These are phyloP conservation scores for Takakia lepidozioides DNA, from an alignment of 225 moss, liverwort and hornwort genomes.

Conservation along the genomic window DNA sequence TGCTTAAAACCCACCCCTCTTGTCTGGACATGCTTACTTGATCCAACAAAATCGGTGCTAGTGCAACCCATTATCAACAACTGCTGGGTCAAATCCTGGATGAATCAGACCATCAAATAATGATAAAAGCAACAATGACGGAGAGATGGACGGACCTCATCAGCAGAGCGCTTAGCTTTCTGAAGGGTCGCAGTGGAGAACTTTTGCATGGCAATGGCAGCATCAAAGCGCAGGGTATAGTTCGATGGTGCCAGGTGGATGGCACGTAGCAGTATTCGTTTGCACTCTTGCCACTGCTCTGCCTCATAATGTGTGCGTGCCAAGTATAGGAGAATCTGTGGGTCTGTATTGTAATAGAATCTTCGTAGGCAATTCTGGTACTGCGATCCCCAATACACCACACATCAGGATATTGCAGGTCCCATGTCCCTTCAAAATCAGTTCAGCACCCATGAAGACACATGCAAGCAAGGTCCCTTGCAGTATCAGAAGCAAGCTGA, in stretches of 20 bases:
- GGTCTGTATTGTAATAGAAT: slow-evolving; percentile 87
- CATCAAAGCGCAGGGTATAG: slow-evolving; percentile 79
- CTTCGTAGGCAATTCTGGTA: slow-evolving; percentile 89
- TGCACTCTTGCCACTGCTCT: slow-evolving; percentile 99
- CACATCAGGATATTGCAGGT: background rate
- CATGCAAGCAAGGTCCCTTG: too few species aligned
- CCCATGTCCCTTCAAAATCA: too few species aligned
- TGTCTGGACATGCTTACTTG: background rate
- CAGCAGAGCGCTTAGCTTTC: slow-evolving; percentile 85
- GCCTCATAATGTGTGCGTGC: slow-evolving; percentile 97
- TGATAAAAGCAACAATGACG: too few species aligned
- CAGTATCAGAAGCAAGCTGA: too few species aligned
- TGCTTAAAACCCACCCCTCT: slow-evolving; percentile 2
- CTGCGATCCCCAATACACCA: slow-evolving; percentile 18
- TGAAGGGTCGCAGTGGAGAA: slow-evolving; percentile 93
- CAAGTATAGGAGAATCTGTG: slow-evolving; percentile 86
- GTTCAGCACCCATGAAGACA: too few species aligned
- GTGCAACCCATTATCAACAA: background rate
- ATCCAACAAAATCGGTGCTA: too few species aligned
- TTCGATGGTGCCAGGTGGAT: slow-evolving; percentile 94
- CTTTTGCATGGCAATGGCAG: slow-evolving; percentile 97
- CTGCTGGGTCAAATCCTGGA: background rate
- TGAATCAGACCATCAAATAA: background rate
- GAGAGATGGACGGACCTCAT: slow-evolving; percentile 59
- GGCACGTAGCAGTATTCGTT: slow-evolving; percentile 82